phyloP scores from a whole-genome alignment of 139 green algal genomes.

The Chlorella sp. region DNA sequence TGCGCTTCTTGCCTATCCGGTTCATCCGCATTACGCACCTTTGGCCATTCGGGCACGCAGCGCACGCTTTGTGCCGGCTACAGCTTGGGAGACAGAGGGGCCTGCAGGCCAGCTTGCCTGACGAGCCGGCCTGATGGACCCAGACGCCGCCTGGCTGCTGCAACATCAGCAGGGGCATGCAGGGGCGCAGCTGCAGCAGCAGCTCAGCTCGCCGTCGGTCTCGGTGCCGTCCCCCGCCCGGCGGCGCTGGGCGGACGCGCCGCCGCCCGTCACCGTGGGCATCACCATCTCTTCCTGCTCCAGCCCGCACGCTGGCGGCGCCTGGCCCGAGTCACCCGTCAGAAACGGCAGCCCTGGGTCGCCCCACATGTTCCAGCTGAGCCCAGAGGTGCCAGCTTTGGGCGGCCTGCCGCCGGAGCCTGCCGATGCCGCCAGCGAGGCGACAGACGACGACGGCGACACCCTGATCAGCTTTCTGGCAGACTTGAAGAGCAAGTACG shows the following conservation, averaged over 20 bases:
- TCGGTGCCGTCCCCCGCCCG: neutral
- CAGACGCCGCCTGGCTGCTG: too few relatives aligned
- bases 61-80: too few relatives aligned
- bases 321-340: neutral
- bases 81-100: too few relatives aligned
- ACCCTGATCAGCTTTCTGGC: neutral
- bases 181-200: neutral
- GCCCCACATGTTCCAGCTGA: constrained; percentile 1
- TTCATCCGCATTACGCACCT: too few relatives aligned
- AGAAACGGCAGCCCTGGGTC: neutral
- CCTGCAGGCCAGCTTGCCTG: too few relatives aligned
- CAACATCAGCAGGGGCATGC: too few relatives aligned
- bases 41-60: too few relatives aligned
- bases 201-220: neutral
- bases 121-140: too few relatives aligned
- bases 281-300: neutral
- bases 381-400: neutral
- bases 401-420: neutral
- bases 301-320: neutral
- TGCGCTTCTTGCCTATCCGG: too few relatives aligned
- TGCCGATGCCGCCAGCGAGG: neutral
- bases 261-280: neutral
- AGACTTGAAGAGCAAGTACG: constrained; percentile 3
- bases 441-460: neutral
- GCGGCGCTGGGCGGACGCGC: neutral